Percentiles rank a stretch among this genome's conserved stretches.
These are phyloP conservation scores for Candida broadrunensis DNA, from an alignment of 805 yeast genomes.

Conservation along the genomic window DNA sequence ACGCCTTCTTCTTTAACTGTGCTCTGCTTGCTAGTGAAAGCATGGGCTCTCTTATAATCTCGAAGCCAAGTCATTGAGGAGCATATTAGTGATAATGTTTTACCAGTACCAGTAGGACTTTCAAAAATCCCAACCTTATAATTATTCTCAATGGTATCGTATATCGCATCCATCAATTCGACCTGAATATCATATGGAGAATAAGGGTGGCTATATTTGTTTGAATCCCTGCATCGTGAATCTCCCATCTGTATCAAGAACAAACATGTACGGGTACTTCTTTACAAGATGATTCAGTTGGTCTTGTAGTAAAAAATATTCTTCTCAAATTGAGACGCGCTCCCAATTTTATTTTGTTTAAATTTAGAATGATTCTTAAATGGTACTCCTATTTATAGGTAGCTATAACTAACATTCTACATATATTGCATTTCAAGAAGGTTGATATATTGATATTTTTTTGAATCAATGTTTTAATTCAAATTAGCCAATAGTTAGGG, in stretches of 20 bases:
- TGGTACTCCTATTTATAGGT: too few species aligned
- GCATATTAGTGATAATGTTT: constrained; percentile 83
- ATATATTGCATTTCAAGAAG: too few species aligned
- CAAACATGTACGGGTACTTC: too few species aligned
- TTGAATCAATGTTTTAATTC: too few species aligned
- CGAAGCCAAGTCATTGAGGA: constrained; percentile 82
- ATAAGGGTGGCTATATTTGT: constrained; percentile 68
- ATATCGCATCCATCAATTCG: constrained; percentile 74
- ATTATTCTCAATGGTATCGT: constrained; percentile 50
- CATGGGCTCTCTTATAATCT: constrained; percentile 33
- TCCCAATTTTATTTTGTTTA: too few species aligned
- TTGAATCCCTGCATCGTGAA: neutral
- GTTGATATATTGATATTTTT: too few species aligned
- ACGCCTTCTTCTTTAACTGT: neutral
- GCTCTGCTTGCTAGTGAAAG: constrained; percentile 1
- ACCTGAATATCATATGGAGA: constrained; percentile 76
- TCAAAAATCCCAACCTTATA: constrained; percentile 80
- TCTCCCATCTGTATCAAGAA: neutral
- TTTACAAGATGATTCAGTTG: too few species aligned
- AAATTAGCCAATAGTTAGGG: too few species aligned
- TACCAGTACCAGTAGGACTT: constrained; percentile 95
- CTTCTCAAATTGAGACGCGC: too few species aligned
- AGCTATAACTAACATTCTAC: too few species aligned
- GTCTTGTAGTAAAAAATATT: too few species aligned
- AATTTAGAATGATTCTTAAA: too few species aligned